These are phyloP conservation scores for Suillus subalutaceus DNA, from an alignment of 768 basidiomycete species.

Conservation along the genomic window DNA sequence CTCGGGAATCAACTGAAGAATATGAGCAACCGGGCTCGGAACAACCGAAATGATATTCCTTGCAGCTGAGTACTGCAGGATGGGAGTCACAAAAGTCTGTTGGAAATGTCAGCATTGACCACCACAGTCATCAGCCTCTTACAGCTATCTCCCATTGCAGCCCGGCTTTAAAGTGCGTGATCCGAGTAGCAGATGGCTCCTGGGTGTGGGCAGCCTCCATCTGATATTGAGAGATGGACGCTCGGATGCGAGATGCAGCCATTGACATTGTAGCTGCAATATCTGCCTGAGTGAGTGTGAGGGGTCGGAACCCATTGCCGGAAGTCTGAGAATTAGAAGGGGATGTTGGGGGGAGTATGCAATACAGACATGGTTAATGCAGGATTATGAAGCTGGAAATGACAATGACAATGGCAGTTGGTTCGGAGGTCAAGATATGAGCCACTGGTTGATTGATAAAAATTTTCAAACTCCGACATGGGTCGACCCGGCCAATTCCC, in stretches of 20 bases:
- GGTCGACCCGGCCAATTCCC: not conserved
- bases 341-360: not conserved
- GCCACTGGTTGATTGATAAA: not conserved
- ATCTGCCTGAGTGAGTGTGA: not conserved
- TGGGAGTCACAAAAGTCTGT: not conserved
- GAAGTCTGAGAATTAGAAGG: not conserved
- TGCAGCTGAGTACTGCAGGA: too few relatives aligned
- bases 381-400: not conserved
- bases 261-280: not conserved
- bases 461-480: not conserved
- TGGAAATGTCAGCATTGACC: not conserved
- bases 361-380: too few relatives aligned
- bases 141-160: not conserved
- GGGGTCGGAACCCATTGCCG: not conserved
- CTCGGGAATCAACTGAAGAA: too few relatives aligned
- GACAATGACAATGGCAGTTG: not conserved
- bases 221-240: not conserved
- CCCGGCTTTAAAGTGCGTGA: not conserved
- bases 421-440: not conserved
- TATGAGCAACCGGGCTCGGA: too few relatives aligned
- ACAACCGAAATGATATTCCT: too few relatives aligned
- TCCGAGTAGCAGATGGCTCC: not conserved
- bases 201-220: not conserved
- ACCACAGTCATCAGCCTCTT: not conserved
- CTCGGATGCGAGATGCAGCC: not conserved